Evolutionary conservation across 1,139 yeast species (phyloP), one percentile per base, ranked within the genome.

Genomic region (Saccharomyces hybrid): DNA sequence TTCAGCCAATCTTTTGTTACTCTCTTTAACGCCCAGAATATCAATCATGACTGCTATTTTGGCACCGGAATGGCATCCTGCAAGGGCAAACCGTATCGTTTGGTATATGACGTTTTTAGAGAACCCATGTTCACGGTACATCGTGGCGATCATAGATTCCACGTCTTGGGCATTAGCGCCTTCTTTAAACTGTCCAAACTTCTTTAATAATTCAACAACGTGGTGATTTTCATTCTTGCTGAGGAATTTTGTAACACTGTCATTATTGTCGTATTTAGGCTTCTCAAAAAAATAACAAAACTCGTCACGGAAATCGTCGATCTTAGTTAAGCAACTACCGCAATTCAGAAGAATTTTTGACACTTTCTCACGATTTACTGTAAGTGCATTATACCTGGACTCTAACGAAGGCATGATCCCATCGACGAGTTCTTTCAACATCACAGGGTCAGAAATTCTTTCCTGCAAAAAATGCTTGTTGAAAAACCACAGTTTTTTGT

Each of bases 1-100:
- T 49, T 34, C 27, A 13, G 42, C 11, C 14, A 14, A 13, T 16
- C 89, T 74, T 5, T 55, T 49, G 11, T 62, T 60, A 5, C 75
- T 67, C 57, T 77, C 82, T 8, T 74, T 69, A 1, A 64, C 55
- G 0, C 95, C 93, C 13, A 89, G 63, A 4, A 86, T 64, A 0
- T 77, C 77, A 25, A 85, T 66, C 47, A 88, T 71, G 5, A 76
- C 71, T 0, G 90, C 88, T 5, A 90, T 73, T 13, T 84, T 81
- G 25, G 85, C 73, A 0, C 97, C 96, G 0, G 95, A 77, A 5
- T 74, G 73, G 3, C 84, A 81, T 0, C 90, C 96, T 7, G 90
- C 77, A n/a, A 89, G 67, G 0, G 93, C 93, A 61, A 75, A 82
- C 54, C 97, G 75, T 11, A 88, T 66, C 0, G 83, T 69, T 61